Percentiles rank a stretch among this genome's conserved stretches.
Evolutionary conservation across 208 protist species (phyloP).

Genomic region (Leishmania martiniquensis): DNA sequence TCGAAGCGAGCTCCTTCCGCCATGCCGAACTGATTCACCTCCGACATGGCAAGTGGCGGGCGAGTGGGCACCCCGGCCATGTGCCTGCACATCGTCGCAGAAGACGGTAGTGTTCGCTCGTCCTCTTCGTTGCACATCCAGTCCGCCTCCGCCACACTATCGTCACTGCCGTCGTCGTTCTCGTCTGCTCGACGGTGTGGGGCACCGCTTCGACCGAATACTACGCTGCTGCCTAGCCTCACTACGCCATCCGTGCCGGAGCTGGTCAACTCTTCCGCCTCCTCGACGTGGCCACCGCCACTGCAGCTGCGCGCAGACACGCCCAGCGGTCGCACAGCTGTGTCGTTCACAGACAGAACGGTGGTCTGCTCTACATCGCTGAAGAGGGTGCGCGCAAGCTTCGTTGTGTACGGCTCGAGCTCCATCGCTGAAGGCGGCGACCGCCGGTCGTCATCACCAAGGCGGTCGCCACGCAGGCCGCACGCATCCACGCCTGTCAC

Average conservation of each 20-base stretch:
- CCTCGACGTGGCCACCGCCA: slow-evolving; percentile 14
- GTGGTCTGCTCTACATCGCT: slow-evolving; percentile 59
- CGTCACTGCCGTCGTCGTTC: slow-evolving; percentile 1
- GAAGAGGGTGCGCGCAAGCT: slow-evolving; percentile 80
- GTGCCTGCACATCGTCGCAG: background rate
- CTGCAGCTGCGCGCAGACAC: background rate
- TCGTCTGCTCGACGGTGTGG: background rate
- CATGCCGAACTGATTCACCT: slow-evolving; percentile 23
- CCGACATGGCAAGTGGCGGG: slow-evolving; percentile 10
- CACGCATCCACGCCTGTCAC: background rate
- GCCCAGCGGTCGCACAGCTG: slow-evolving; percentile 13
- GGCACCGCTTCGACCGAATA: no score
- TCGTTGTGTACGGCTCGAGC: slow-evolving; percentile 79
- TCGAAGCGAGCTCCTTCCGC: slow-evolving; percentile 62
- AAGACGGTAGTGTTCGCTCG: background rate
- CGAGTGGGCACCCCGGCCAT: background rate
- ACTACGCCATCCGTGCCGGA: background rate
- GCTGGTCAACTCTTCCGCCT: background rate
- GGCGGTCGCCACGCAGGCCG: background rate
- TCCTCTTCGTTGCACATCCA: slow-evolving; percentile 6
- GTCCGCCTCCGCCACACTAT: background rate
- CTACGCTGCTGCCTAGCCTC: background rate
- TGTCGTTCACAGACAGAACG: slow-evolving; percentile 61
- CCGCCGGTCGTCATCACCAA: background rate
- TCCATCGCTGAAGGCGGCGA: slow-evolving; percentile 29